These are phyloP conservation scores for Chaetomium cochliodes DNA, from an alignment of 495 filamentous ascomycete species.

Conservation along the genomic window DNA sequence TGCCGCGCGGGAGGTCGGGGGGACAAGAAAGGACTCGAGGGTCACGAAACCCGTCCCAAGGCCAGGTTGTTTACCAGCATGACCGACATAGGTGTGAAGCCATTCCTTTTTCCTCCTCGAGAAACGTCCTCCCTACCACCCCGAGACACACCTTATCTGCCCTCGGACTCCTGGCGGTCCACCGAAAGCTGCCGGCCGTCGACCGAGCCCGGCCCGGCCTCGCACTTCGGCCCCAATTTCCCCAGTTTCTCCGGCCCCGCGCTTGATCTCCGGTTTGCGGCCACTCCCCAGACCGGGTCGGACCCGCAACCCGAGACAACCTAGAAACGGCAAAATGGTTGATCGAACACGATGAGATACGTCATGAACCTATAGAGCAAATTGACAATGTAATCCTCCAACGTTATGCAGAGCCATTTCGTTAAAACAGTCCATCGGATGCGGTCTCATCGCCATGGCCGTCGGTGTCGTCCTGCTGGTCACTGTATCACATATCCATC, in stretches of 20 bases:
- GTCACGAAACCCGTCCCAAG: too few species aligned
- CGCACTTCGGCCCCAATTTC: neutral
- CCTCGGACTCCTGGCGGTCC: too few species aligned
- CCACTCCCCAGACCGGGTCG: neutral
- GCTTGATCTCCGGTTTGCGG: neutral
- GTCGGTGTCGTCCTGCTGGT: neutral
- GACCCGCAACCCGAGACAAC: neutral
- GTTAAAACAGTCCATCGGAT: neutral
- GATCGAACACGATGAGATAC: neutral
- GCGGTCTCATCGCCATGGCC: slow-evolving; percentile 9
- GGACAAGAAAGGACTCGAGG: too few species aligned
- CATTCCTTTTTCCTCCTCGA: too few species aligned
- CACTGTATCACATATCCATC: neutral
- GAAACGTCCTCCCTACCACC: too few species aligned
- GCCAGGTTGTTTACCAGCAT: too few species aligned
- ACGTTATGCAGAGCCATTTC: neutral
- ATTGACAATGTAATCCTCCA: neutral
- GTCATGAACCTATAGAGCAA: neutral
- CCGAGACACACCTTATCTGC: too few species aligned
- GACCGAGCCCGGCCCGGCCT: neutral
- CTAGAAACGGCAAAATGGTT: neutral
- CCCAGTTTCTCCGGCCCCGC: neutral
- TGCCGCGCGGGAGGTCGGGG: too few species aligned
- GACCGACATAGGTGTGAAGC: too few species aligned
- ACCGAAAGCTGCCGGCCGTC: too few species aligned